A percentile compares a stretch with the other conserved stretches of the same genome.
Evolutionary conservation across 2,329 filamentous ascomycete genomes (phyloP).

Genomic region (Malbranchea cinnamomea): DNA sequence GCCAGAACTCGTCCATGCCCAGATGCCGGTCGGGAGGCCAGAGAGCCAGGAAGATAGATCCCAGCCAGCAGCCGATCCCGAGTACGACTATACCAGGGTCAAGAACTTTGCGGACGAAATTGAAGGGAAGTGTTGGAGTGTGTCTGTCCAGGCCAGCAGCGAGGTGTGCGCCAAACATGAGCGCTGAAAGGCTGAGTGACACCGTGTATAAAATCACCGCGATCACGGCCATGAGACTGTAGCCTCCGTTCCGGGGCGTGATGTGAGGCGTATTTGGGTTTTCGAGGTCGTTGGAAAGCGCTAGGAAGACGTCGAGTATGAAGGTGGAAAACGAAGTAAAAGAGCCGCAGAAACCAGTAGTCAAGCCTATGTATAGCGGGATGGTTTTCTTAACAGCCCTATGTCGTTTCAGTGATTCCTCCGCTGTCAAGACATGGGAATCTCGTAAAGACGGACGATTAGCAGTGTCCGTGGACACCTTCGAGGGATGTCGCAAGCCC

Average conservation of each 20-base stretch:
- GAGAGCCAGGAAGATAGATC: conserved; percentile 54
- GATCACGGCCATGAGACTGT: conserved; percentile 68
- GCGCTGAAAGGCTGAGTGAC: conserved; percentile 51
- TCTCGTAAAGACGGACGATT: neutral
- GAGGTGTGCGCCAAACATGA: conserved; percentile 60
- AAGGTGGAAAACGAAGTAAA: conserved; percentile 85
- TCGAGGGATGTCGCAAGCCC: conserved; percentile 33
- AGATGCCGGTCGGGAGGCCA: conserved; percentile 47
- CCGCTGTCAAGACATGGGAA: conserved; percentile 18
- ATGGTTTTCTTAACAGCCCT: conserved; percentile 64
- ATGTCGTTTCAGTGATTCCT: conserved; percentile 38
- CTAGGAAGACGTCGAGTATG: conserved; percentile 64
- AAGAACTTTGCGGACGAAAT: conserved; percentile 42
- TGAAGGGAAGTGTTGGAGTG: conserved; percentile 46
- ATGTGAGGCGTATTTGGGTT: conserved; percentile 36
- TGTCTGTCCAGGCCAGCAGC: conserved; percentile 46
- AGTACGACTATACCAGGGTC: conserved; percentile 51
- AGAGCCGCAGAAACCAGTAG: conserved; percentile 77
- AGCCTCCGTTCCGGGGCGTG: conserved; percentile 49
- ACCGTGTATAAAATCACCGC: conserved; percentile 62
- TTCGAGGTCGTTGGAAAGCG: conserved; percentile 58
- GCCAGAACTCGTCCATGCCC: conserved; percentile 45
- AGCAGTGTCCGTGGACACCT: conserved; percentile 8
- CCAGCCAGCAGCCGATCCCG: conserved; percentile 63
- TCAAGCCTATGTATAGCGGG: conserved; percentile 72